Conservation (phyloP, 441 rosid genomes). For the Arabidopsis lyrata region DNA sequence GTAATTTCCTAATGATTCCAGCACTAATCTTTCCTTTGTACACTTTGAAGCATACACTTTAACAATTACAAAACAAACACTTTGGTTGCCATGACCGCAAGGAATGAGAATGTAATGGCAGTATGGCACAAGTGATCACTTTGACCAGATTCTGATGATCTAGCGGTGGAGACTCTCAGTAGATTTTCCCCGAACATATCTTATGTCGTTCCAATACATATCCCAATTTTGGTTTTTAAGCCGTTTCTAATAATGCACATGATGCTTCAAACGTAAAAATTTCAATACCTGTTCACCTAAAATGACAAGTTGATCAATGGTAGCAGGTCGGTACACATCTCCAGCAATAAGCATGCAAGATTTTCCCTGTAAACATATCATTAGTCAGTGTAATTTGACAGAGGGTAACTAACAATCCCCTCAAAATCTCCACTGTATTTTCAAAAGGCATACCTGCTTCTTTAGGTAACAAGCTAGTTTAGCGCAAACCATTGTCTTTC, state of each 20-base stretch:
- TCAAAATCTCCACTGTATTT: conserved; percentile 5
- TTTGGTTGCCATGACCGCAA: too few species aligned
- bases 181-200: too few species aligned
- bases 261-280: conserved; percentile 32
- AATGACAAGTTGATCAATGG: conserved; percentile 96
- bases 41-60: neutral
- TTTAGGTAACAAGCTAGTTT: conserved; percentile 94
- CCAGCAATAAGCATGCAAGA: conserved; percentile 97
- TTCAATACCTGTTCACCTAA: conserved; percentile 86
- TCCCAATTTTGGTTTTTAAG: too few species aligned
- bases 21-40: neutral
- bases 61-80: too few species aligned
- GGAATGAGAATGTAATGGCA: too few species aligned
- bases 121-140: too few species aligned
- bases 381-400: neutral
- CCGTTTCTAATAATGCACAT: too few species aligned
- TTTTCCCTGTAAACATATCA: conserved; percentile 66
- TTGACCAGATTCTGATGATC: too few species aligned
- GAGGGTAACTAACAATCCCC: neutral
- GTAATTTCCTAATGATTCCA: neutral
- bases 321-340: conserved; percentile 98
- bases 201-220: too few species aligned
- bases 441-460: conserved; percentile 68
- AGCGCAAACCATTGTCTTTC: conserved; percentile 96
- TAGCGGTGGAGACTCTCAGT: too few species aligned